Evolutionary conservation across 2,329 filamentous ascomycete genomes (phyloP), one percentile per base, ranked within the genome.

Genomic region (Clarireedia homoeocarpa): DNA sequence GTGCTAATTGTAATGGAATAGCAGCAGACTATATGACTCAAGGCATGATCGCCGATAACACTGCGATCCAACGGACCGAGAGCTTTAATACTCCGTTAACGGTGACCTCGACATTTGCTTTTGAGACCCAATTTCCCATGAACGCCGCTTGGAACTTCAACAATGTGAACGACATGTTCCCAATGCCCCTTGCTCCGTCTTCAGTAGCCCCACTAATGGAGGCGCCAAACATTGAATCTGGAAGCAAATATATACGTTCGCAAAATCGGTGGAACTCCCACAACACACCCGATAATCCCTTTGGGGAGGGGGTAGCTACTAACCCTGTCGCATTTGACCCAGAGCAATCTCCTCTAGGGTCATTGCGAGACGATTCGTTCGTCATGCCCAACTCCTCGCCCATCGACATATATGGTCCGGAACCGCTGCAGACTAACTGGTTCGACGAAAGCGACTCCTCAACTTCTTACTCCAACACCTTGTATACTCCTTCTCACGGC

Each of bases 241-340:
- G 45, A 44, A 47, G 38, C 10, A 30, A 10, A 38, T 47, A 52
- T 36, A 56, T 52, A 17, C 53, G 39, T 24, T 56, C 45, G 15
- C 51, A 59, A 38, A 15, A 51, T 38, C 62, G 63, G n/a, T 66
- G 65, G 65, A 62, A 58, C 14, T 56, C 63, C 7, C 57, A 65
- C 6, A 49, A 59, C 45, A 42, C 55, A 34, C 58, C 61, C 38
- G 36, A 40, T 4, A 63, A 61, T 48, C 38, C 45, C 17, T 63
- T 58, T 17, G 55, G 55, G 52, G 34, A 46, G 2, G 50, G 60
- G 20, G 45, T 57, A 24, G 60, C 53, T 45, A 4, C 61, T 6
- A 59, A 58, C 6, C 45, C 46, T 34, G 59, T 61, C 6, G 40
- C 60, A 10, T 65, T 96, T 51, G 79, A 86, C 56, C 77, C 82